Evolutionary conservation across 495 filamentous ascomycete genomes (phyloP).

Genomic region (Podospora anserina): DNA sequence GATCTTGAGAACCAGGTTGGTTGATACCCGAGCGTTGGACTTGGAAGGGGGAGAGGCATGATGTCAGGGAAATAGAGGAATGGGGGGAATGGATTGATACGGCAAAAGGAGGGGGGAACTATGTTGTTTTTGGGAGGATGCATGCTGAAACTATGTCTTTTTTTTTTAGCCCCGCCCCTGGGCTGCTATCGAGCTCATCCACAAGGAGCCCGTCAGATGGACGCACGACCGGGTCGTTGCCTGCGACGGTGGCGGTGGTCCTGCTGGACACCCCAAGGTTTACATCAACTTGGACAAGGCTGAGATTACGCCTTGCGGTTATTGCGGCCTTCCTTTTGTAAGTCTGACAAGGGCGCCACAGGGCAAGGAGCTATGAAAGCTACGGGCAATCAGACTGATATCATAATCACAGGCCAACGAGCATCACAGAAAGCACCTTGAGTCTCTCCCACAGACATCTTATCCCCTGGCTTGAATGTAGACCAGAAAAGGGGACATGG

Average conservation of each 20-base stretch:
- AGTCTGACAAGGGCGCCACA: slow-evolving; percentile 34
- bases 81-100: neutral
- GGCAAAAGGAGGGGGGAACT: slow-evolving; percentile 1
- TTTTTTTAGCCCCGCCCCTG: slow-evolving; percentile 69
- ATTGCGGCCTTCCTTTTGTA: slow-evolving; percentile 95
- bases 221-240: slow-evolving; percentile 73
- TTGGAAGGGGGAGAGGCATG: neutral
- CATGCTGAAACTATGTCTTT: neutral
- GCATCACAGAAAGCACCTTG: slow-evolving; percentile 74
- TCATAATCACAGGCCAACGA: slow-evolving; percentile 66
- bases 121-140: slow-evolving; percentile 7
- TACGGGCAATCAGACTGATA: neutral
- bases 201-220: slow-evolving; percentile 93
- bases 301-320: slow-evolving; percentile 82
- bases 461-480: slow-evolving; percentile 61
- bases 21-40: slow-evolving; percentile 12
- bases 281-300: slow-evolving; percentile 99
- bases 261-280: slow-evolving; percentile 84
- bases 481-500: neutral
- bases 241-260: slow-evolving; percentile 92
- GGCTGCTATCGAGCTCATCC: slow-evolving; percentile 91
- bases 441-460: slow-evolving; percentile 71
- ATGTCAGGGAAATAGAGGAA: neutral
- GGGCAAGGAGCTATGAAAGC: neutral
- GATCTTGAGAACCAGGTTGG: slow-evolving; percentile 85